Base-by-base conservation (phyloP, 2,329 filamentous ascomycete genomes). In the Bertia moriformis region DNA sequence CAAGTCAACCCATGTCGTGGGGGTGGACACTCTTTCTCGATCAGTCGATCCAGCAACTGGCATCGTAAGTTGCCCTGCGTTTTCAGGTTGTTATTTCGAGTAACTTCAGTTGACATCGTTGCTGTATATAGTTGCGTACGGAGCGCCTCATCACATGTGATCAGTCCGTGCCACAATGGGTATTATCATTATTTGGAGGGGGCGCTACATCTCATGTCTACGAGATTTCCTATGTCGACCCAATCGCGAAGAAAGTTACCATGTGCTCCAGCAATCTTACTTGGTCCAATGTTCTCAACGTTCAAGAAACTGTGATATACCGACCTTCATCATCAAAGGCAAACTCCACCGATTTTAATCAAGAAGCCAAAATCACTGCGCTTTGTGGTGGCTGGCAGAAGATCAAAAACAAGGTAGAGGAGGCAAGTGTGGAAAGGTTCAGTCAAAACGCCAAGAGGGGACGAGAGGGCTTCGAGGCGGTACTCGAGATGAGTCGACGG, bases 191-290 rank as follows among this genome's bases (percentile, higher is more conserved):
- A 18, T 35, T 35, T 15, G 32, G 32, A 7, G 32, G 32, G 7
- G 7, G 10, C 10, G 32, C 32, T 35, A 83, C 82, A 43, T 89
- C 81, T 46, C 83, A 89, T 59, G 87, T 96, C 48, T 93, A 89
- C 60, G 91, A 98, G 66, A 83, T 88, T 35, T 93, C 84, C 42
- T 96, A 96, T 59, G 89, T 98, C 54, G 86, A 96, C 60, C 85
- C 85, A 1, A 53, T 60, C 32, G 67, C 69, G 44, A 86, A 88
- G 62, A 93, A 84, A 46, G 85, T 98, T 53, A 96, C 88, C 44
- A 94, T 98, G 83, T 87, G 88, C 58, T 91, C 84, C 48, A 85
- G 86, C 57, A 98, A 98, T 63, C 68, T 98, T 56, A 96, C 91
- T 4, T 91, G 78, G 73, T 81, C 78, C 45, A 93, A 96, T 53